Evolutionary conservation across 2,329 filamentous ascomycete genomes (phyloP).

Genomic region (Bipolaris zeicola): DNA sequence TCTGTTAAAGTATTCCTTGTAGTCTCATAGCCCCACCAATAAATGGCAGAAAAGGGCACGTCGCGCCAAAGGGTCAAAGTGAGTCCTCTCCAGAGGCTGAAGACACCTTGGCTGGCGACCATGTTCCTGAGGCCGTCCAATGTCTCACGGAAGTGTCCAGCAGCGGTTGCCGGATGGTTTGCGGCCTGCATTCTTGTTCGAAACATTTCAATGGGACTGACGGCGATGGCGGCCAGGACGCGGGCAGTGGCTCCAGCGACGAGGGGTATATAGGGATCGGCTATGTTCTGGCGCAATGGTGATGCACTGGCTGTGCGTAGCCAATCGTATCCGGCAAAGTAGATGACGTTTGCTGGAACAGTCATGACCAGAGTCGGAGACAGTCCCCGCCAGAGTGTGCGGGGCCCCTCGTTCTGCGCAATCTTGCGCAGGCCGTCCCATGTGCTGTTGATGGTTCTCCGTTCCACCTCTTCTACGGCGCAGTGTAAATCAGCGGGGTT

Average conservation of each 20-base stretch:
- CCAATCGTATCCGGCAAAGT: constrained; percentile 98
- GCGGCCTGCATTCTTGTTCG: constrained; percentile 89
- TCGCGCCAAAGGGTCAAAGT: constrained; percentile 94
- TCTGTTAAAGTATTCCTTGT: constrained; percentile 75
- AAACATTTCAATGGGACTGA: constrained; percentile 93
- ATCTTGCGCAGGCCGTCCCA: constrained; percentile 94
- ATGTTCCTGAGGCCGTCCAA: constrained; percentile 77
- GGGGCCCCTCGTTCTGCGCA: constrained; percentile 85
- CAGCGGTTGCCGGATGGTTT: constrained; percentile 48
- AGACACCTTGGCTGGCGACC: constrained; percentile 77
- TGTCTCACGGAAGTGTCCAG: constrained; percentile 78
- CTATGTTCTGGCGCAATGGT: constrained; percentile 64
- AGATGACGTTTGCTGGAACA: constrained; percentile 94
- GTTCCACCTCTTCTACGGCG: constrained; percentile 84
- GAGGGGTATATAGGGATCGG: constrained; percentile 76
- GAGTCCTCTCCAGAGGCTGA: constrained; percentile 86
- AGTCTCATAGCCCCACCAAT: constrained; percentile 97
- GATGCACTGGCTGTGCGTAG: constrained; percentile 75
- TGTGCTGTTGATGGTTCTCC: constrained; percentile 84
- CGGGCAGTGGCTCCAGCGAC: constrained; percentile 79
- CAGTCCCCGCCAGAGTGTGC: constrained; percentile 87
- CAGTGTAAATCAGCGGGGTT: constrained; percentile 63
- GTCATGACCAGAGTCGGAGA: constrained; percentile 96
- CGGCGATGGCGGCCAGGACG: constrained; percentile 77
- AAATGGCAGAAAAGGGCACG: constrained; percentile 94